These are phyloP conservation scores for Malassezia restricta DNA, from an alignment of 1,284 basidiomycete genomes.

Conservation along the genomic window DNA sequence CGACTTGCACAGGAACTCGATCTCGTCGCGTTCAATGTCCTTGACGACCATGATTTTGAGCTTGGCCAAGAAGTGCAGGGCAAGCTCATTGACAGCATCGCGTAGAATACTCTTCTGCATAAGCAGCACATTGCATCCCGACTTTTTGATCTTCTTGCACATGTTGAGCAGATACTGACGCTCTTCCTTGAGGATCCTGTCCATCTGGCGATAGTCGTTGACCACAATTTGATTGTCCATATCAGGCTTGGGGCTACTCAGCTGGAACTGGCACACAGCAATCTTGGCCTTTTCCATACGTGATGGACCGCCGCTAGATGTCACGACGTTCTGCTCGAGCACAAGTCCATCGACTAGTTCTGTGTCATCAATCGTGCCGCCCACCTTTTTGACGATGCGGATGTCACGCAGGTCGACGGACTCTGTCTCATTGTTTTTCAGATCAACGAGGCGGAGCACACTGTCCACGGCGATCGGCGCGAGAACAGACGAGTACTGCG, in stretches of 20 bases:
- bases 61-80: conserved; percentile 95
- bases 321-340: conserved; percentile 85
- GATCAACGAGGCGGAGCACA: conserved; percentile 51
- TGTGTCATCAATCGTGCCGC: conserved; percentile 97
- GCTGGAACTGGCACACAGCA: conserved; percentile 94
- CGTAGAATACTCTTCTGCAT: conserved; percentile 98
- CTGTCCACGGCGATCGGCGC: conserved; percentile 93
- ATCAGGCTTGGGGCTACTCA: conserved; percentile 94
- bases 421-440: conserved; percentile 15
- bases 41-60: conserved; percentile 95
- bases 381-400: conserved; percentile 93
- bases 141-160: conserved; percentile 99
- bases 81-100: conserved; percentile 94
- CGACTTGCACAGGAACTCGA: conserved; percentile 91
- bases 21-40: conserved; percentile 97
- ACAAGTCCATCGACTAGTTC: conserved; percentile 93
- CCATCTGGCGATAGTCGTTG: conserved; percentile 99
- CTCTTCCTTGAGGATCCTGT: conserved; percentile 98
- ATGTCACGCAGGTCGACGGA: conserved; percentile 87
- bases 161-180: conserved; percentile 95
- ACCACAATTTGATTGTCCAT: conserved; percentile 99
- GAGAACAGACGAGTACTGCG: conserved; percentile 93
- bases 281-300: conserved; percentile 98
- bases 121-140: conserved; percentile 94
- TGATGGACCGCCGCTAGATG: conserved; percentile 78